phyloP scores from a whole-genome alignment of 225 moss, liverwort and hornwort species.

The Lunularia cruciata region DNA sequence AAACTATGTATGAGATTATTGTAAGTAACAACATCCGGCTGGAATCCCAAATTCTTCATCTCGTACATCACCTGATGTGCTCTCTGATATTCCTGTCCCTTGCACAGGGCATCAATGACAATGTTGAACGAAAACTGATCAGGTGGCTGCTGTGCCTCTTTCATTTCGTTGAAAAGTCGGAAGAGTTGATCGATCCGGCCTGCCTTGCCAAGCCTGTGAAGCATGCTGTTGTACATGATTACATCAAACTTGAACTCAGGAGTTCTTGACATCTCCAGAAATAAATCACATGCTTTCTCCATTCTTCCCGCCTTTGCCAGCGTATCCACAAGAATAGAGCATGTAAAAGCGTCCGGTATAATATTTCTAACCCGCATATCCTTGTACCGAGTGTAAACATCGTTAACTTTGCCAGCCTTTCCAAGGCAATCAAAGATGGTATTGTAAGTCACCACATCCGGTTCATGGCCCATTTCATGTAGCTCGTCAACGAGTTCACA shows the following conservation, averaged over 20 bases:
- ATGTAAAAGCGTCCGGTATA: conserved; percentile 41
- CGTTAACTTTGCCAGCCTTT: conserved; percentile 42
- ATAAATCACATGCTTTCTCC: conserved; percentile 44
- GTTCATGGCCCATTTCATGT: conserved; percentile 33
- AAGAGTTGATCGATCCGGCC: conserved; percentile 41
- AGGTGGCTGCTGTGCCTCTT: conserved; percentile 30
- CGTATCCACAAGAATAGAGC: conserved; percentile 51
- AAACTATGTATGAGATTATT: conserved; percentile 57
- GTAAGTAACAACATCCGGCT: conserved; percentile 56
- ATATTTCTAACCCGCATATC: conserved; percentile 48
- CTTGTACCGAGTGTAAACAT: conserved; percentile 42
- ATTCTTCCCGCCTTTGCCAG: conserved; percentile 49
- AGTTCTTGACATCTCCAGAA: conserved; percentile 44
- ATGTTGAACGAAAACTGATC: conserved; percentile 48
- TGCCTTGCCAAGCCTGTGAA: conserved; percentile 48
- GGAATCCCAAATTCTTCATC: conserved; percentile 43
- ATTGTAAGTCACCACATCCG: conserved; percentile 53
- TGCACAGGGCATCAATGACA: conserved; percentile 45
- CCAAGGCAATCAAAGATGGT: conserved; percentile 48
- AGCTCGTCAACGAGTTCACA: conserved; percentile 37
- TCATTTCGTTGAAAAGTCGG: conserved; percentile 47
- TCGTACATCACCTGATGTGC: conserved; percentile 39
- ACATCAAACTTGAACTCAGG: conserved; percentile 42
- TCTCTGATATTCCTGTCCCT: conserved; percentile 37
- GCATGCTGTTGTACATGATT: conserved; percentile 47